phyloP scores from a whole-genome alignment of 2,329 filamentous ascomycete genomes.

The Neocatenulostroma microsporum region DNA sequence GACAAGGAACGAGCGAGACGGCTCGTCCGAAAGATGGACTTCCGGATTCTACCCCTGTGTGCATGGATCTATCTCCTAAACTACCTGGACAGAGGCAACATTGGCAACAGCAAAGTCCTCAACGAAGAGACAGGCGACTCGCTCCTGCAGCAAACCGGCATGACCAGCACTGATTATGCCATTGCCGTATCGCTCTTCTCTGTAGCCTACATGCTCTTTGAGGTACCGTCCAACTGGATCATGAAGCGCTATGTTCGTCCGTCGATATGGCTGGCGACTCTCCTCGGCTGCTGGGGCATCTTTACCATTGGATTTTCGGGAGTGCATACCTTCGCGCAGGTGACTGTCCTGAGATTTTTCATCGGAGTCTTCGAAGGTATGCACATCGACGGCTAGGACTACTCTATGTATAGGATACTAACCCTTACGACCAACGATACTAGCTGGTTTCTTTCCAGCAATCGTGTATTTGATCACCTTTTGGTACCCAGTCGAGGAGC shows the following conservation, averaged over 20 bases:
- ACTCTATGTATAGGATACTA: too few species aligned
- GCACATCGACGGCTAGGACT: too few species aligned
- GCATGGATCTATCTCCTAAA: slow-evolving; percentile 47
- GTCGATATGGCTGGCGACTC: slow-evolving; percentile 31
- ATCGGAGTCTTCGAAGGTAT: too few species aligned
- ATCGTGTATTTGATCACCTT: too few species aligned
- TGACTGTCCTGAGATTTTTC: too few species aligned
- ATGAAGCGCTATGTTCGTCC: slow-evolving; percentile 34
- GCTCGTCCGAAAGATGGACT: slow-evolving; percentile 44
- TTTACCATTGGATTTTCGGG: slow-evolving; percentile 33
- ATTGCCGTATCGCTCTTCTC: slow-evolving; percentile 29
- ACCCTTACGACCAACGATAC: too few species aligned
- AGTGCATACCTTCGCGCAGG: slow-evolving; percentile 28
- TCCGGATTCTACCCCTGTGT: slow-evolving; percentile 44
- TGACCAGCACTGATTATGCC: slow-evolving; percentile 55
- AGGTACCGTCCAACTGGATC: slow-evolving; percentile 33
- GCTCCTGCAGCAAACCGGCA: slow-evolving; percentile 53
- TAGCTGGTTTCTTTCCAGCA: too few species aligned
- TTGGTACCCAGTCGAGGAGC: slow-evolving; percentile 47
- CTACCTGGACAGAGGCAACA: slow-evolving; percentile 46
- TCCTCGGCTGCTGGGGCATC: slow-evolving; percentile 35
- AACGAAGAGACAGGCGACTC: slow-evolving; percentile 54
- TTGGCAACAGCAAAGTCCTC: slow-evolving; percentile 54
- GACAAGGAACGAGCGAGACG: too few species aligned
- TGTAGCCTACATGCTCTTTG: slow-evolving; percentile 27